Evolutionary conservation across 1,284 basidiomycete genomes (phyloP).

Genomic region (Hypsizygus ulmarius): DNA sequence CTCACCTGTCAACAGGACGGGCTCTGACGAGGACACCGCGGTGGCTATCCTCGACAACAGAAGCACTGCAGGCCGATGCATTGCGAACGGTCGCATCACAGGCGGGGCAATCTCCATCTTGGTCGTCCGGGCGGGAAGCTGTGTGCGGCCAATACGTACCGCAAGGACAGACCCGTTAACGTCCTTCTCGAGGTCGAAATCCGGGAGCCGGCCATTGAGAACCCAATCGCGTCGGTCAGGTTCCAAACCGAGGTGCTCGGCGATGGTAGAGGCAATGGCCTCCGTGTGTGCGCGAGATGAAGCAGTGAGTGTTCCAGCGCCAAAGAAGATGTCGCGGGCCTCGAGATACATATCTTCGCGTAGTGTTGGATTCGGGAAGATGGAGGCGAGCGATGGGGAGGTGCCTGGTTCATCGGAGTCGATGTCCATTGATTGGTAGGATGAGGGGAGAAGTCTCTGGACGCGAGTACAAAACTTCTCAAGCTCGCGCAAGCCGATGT

Average conservation of each 20-base stretch:
- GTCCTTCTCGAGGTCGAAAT: slow-evolving; percentile 68
- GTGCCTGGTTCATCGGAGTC: slow-evolving; percentile 23
- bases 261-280: slow-evolving; percentile 52
- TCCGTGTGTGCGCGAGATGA: slow-evolving; percentile 52
- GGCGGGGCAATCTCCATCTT: slow-evolving; percentile 35
- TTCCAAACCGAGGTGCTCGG: slow-evolving; percentile 62
- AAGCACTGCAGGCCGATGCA: slow-evolving; percentile 84
- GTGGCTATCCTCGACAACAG: slow-evolving; percentile 84
- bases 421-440: slow-evolving; percentile 42
- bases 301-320: slow-evolving; percentile 56
- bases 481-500: slow-evolving; percentile 81
- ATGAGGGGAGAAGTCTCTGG: slow-evolving; percentile 56
- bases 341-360: slow-evolving; percentile 92
- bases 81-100: slow-evolving; percentile 70
- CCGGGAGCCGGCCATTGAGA: slow-evolving; percentile 55
- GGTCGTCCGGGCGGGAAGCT: slow-evolving; percentile 44
- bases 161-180: slow-evolving; percentile 55
- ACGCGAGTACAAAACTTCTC: slow-evolving; percentile 86
- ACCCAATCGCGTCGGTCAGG: slow-evolving; percentile 38
- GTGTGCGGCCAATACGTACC: slow-evolving; percentile 57
- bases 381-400: slow-evolving; percentile 18
- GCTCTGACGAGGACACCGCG: slow-evolving; percentile 75
- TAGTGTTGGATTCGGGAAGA: slow-evolving; percentile 74
- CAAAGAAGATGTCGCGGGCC: slow-evolving; percentile 92
- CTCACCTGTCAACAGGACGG: slow-evolving; percentile 92